Evolutionary conservation across 108 stramenopile species (phyloP), one percentile per base, ranked within the genome.

Genomic region (Pseudonitzschia multiseries): DNA sequence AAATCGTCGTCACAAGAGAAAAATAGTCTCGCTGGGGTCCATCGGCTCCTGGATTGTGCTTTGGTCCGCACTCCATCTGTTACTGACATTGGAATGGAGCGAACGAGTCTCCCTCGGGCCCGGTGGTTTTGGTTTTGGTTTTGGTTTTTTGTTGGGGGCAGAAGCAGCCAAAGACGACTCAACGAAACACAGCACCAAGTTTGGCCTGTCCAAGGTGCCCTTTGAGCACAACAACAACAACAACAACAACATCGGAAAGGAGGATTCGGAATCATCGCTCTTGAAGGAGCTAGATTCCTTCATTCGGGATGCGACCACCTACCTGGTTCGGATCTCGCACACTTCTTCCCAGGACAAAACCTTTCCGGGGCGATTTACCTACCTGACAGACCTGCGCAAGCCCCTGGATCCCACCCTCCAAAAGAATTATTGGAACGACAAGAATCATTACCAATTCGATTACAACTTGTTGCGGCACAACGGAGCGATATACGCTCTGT

Each of bases 381-480:
- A 79, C 42, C 27, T 48, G 17, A 44, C 72, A 2, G 54, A 74
- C 31, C 27, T 54, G 20, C 46, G 48, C 21, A 57, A 73, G 60
- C 22, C 56, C 4, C 44, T 73, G 22, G 63, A 41, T 46, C 52
- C 60, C 14, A 43, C 27, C 42, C 36, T 74, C 43, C 27, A 68
- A 43, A 31, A 62, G 54, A 31, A 43, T 12, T 43, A 69, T 12
- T 53, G 65, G 40, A 51, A 50, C 50, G 73, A 51, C 20, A 36
- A 66, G 40, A 12, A 57, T 8, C 52, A 53, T 27, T 33, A 33
- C 20, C 62, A 77, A 21, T 26, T 21, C 0, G 50, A 59, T 18
- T 79, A 79, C 72, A 79, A 79, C 61, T 31, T 79, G 20, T 51
- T 79, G 33, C 78, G 78, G 18, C 78, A 79, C 43, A 73, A 68